Conservation (phyloP, 306 rosid species). For the Vicia sativa region DNA sequence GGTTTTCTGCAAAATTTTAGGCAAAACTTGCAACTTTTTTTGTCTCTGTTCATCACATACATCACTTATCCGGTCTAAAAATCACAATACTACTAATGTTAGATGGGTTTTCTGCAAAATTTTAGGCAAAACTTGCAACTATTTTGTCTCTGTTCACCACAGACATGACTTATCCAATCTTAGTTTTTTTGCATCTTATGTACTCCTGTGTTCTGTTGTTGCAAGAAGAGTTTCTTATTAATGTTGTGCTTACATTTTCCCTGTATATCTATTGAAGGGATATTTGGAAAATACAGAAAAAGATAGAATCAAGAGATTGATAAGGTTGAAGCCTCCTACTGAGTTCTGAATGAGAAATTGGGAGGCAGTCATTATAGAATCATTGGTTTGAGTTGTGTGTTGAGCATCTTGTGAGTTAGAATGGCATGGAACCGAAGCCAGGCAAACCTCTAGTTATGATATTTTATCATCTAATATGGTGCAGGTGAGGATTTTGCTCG, state of each 20-base stretch:
- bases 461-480: not conserved
- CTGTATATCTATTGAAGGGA: constrained; percentile 58
- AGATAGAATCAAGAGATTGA: constrained; percentile 86
- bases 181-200: constrained; percentile 5
- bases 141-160: not conserved
- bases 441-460: constrained; percentile 22
- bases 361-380: constrained; percentile 12
- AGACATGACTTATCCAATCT: constrained; percentile 6
- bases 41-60: too few relatives aligned
- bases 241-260: constrained; percentile 32
- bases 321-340: constrained; percentile 84
- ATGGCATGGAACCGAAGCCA: constrained; percentile 19
- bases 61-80: too few relatives aligned
- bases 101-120: not conserved
- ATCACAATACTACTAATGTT: not conserved
- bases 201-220: constrained; percentile 12
- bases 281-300: constrained; percentile 87
- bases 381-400: constrained; percentile 15
- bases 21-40: too few relatives aligned
- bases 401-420: constrained; percentile 23
- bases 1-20: too few relatives aligned
- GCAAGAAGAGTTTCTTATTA: constrained; percentile 9
- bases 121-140: constrained; percentile 4
- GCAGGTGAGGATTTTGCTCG: constrained; percentile 25
- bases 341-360: constrained; percentile 55